Evolutionary conservation across 2,329 filamentous ascomycete genomes (phyloP).

Genomic region (Hirsutella minnesotensis): DNA sequence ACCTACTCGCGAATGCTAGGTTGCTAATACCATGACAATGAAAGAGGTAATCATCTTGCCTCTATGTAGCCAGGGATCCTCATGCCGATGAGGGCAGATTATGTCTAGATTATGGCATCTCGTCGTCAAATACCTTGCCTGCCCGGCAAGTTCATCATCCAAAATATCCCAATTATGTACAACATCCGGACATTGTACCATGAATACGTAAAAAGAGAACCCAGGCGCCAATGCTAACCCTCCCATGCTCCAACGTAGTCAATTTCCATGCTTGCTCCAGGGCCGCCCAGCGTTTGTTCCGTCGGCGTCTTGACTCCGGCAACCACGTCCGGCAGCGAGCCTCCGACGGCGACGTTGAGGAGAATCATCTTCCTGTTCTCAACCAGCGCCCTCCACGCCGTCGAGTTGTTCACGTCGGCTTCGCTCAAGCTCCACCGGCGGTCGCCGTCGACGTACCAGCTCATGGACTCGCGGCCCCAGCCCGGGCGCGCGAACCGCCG

Average conservation of each 20-base stretch:
- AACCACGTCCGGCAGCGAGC: constrained; percentile 22
- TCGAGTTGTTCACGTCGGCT: constrained; percentile 12
- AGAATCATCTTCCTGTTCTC: constrained; percentile 21
- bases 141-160: too few relatives aligned
- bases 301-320: constrained; percentile 21
- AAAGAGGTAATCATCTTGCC: too few relatives aligned
- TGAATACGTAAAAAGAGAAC: too few relatives aligned
- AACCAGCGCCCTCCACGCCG: constrained; percentile 19
- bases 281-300: constrained; percentile 18
- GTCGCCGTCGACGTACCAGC: constrained; percentile 22
- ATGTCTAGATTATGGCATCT: background rate
- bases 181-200: too few relatives aligned
- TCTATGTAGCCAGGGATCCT: too few relatives aligned
- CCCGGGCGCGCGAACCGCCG: constrained; percentile 4
- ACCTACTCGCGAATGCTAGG: too few relatives aligned
- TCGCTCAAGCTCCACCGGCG: constrained; percentile 15
- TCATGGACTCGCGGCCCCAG: constrained; percentile 17
- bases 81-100: too few relatives aligned
- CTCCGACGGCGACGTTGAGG: constrained; percentile 28
- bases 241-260: constrained; percentile 26
- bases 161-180: too few relatives aligned
- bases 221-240: too few relatives aligned
- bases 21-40: too few relatives aligned
- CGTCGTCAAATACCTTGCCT: background rate
- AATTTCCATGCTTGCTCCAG: constrained; percentile 22